phyloP scores from a whole-genome alignment of 106 monocot genomes.

The Dendrobium catenatum region DNA sequence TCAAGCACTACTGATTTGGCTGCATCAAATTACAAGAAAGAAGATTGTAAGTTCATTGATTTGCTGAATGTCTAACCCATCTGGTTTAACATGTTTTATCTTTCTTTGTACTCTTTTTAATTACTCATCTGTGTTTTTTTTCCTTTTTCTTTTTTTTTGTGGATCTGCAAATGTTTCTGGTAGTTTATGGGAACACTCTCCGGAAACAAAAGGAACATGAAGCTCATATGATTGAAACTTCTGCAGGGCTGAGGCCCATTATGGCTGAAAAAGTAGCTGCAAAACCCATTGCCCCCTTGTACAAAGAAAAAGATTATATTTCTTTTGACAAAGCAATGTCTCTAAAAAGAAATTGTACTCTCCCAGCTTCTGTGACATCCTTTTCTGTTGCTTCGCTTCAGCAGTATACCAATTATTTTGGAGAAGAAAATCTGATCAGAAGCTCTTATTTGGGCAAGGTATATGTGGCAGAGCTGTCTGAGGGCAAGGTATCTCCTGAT shows the following conservation, averaged over 20 bases:
- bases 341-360: neutral
- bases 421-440: slow-evolving; percentile 3
- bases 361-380: slow-evolving; percentile 5
- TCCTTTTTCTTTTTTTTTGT: neutral
- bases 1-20: neutral
- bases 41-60: slow-evolving; percentile 8
- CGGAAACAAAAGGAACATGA: slow-evolving; percentile 11
- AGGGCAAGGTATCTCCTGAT: neutral
- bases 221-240: slow-evolving; percentile 2
- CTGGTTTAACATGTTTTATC: neutral
- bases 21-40: slow-evolving; percentile 10
- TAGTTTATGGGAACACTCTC: neutral
- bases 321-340: neutral
- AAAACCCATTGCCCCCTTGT: neutral
- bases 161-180: neutral
- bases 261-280: slow-evolving; percentile 8
- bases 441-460: slow-evolving; percentile 1
- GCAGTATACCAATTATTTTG: slow-evolving; percentile 11
- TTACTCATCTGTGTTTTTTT: neutral
- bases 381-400: slow-evolving; percentile 14
- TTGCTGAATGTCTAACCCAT: neutral
- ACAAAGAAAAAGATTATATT: neutral
- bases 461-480: neutral
- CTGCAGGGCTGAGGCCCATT: slow-evolving; percentile 1
- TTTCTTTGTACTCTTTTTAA: neutral